These are phyloP conservation scores for Penicillium parvum DNA, from an alignment of 495 filamentous ascomycete species.

Conservation along the genomic window DNA sequence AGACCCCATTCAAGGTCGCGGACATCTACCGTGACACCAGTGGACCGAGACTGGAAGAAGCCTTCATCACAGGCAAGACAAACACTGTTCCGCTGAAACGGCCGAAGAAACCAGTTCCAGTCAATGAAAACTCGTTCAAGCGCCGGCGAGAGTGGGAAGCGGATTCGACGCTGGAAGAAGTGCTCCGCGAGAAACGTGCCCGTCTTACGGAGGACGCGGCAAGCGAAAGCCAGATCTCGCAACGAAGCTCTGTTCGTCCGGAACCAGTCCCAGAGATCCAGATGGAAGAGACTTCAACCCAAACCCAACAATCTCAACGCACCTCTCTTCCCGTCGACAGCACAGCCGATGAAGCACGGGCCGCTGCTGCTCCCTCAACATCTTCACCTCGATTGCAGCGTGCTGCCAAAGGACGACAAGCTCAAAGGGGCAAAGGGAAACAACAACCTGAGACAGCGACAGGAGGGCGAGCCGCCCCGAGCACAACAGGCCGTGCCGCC, in stretches of 20 bases:
- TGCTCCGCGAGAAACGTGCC: constrained; percentile 26
- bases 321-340: background rate
- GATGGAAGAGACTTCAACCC: too few relatives aligned
- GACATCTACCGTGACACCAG: constrained; percentile 26
- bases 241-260: constrained; percentile 14
- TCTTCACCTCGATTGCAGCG: background rate
- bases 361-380: background rate
- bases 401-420: background rate
- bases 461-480: background rate
- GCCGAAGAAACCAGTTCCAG: constrained; percentile 18
- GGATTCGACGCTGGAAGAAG: constrained; percentile 24
- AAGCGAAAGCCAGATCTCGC: too few relatives aligned
- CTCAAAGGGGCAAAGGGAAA: background rate
- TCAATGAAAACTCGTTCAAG: constrained; percentile 19
- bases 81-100: constrained; percentile 27
- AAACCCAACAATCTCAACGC: constrained; percentile 3
- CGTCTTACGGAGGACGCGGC: constrained; percentile 17
- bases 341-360: background rate
- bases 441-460: background rate
- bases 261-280: too few relatives aligned
- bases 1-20: constrained; percentile 11
- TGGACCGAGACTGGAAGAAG: constrained; percentile 18
- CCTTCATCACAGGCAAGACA: constrained; percentile 25
- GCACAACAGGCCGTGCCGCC: too few relatives aligned
- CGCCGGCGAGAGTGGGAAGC: constrained; percentile 28